phyloP scores from a whole-genome alignment of 768 basidiomycete species.

The Dentipellis fragilis region DNA sequence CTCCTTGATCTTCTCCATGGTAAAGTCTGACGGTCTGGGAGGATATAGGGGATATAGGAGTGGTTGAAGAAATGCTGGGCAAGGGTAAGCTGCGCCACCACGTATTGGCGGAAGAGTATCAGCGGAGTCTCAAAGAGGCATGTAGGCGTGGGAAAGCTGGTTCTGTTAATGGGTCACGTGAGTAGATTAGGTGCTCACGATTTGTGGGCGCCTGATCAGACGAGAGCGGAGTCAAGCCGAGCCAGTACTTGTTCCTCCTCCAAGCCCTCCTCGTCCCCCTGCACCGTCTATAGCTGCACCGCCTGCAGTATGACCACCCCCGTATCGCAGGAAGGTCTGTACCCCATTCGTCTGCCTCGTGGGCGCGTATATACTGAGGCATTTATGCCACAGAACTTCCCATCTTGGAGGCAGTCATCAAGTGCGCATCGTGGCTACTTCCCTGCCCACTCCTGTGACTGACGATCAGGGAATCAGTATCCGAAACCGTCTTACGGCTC shows the following conservation, averaged over 20 bases:
- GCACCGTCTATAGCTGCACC: not conserved
- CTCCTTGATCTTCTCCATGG: conserved; percentile 42
- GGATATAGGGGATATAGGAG: not conserved
- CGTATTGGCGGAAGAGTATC: not conserved
- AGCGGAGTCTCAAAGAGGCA: not conserved
- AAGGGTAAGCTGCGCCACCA: not conserved
- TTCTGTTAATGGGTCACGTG: conserved; percentile 7
- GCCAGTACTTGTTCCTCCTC: not conserved
- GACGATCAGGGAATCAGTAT: conserved; percentile 42
- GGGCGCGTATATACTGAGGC: conserved; percentile 11
- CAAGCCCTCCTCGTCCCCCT: not conserved
- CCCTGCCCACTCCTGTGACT: not conserved
- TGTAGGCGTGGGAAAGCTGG: conserved; percentile 8
- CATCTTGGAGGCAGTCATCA: conserved; percentile 90
- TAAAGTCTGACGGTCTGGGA: conserved; percentile 6
- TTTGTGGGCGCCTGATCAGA: not conserved
- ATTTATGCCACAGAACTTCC: conserved; percentile 58
- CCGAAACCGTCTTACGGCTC: conserved; percentile 86
- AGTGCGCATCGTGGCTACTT: conserved; percentile 35
- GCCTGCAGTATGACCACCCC: conserved; percentile 39
- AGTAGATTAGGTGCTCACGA: not conserved
- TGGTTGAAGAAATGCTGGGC: conserved; percentile 8
- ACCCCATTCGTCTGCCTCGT: conserved; percentile 13
- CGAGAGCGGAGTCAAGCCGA: not conserved
- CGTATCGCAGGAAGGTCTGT: conserved; percentile 72